Base-by-base conservation (phyloP, 768 basidiomycete genomes). In the Rhizopogon rudus region DNA sequence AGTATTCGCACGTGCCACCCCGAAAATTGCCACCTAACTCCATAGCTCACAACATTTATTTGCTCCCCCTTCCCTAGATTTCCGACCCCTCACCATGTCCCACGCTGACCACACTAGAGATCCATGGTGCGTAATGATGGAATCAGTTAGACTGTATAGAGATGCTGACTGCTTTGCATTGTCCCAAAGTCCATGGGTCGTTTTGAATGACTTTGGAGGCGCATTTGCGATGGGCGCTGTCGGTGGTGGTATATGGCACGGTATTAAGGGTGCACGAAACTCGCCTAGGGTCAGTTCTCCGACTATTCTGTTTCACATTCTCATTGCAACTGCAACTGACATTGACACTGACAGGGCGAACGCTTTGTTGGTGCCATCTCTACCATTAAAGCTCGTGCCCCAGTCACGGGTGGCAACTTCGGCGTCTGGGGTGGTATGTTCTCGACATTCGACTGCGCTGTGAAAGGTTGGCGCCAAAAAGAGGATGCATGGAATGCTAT, bases 401-500 rank as follows among this genome's bases (percentile, higher is more conserved):
- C 97, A 3, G 97, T 99, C 28, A 93, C 95, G 10, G 97, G 97
- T 49, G 97, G 96, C 29, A 96, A 98, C 75, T 97, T 96, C 69
- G 88, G 90, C 63, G 88, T 92, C 14, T 93, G 91, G 90, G 91
- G 96, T 68, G 97, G 96, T 61, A 89, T 99, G 85, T 99, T 99
- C 72, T 98, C 94, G 44, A 91, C 93, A 35, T 99, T 97, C 63
- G 97, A 98, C 72, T 99, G 97, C 71, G 94, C 94, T 1, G 89
- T 99, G 63, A 98, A 99, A 74, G 92, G 93, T 13, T 92, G 84
- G 77, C 81, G 94, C 69, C 93, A 97, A 76, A 97, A 98, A 70
- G 94, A 97, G 73, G 95, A 97, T 71, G 91, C 96, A 51, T 99
- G 94, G 94, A 99, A 99, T 67, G 94, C 94, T 41, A 98, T 99